phyloP scores from a whole-genome alignment of 2,329 filamentous ascomycete species.

The Teratosphaeria zuluensis region DNA sequence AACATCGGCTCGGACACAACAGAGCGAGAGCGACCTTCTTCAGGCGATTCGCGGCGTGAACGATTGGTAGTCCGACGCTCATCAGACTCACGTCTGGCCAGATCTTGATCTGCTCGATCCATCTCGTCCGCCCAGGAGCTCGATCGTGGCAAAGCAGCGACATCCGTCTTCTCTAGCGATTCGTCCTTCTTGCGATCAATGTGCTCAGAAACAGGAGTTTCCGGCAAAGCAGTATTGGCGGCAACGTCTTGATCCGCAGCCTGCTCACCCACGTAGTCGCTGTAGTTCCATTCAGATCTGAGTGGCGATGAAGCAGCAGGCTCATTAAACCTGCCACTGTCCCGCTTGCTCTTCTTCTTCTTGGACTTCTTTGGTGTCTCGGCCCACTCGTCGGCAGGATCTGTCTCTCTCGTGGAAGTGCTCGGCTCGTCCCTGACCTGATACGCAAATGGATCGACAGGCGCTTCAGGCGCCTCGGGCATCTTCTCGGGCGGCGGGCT shows the following conservation, averaged over 20 bases:
- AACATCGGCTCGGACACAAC: constrained; percentile 18
- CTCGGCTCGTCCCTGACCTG: constrained; percentile 10
- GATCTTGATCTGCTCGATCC: not conserved
- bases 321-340: constrained; percentile 32
- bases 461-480: not conserved
- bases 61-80: not conserved
- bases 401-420: constrained; percentile 11
- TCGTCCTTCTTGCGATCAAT: not conserved
- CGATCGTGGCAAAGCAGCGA: not conserved
- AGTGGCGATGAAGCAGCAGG: constrained; percentile 34
- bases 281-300: constrained; percentile 34
- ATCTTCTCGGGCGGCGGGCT: constrained; percentile 1
- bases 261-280: constrained; percentile 31
- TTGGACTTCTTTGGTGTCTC: constrained; percentile 9
- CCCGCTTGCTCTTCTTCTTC: constrained; percentile 35
- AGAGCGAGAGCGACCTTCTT: constrained; percentile 4
- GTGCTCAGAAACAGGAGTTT: not conserved
- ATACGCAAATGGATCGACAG: constrained; percentile 11
- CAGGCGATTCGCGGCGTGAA: not conserved
- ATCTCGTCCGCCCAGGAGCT: not conserved
- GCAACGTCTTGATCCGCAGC: not conserved
- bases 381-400: constrained; percentile 11
- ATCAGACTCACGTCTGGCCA: not conserved
- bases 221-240: not conserved
- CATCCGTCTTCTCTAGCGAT: not conserved